Evolutionary conservation across 1,139 yeast genomes (phyloP), one percentile per base, ranked within the genome.

Genomic region (Hansenula anomala): DNA sequence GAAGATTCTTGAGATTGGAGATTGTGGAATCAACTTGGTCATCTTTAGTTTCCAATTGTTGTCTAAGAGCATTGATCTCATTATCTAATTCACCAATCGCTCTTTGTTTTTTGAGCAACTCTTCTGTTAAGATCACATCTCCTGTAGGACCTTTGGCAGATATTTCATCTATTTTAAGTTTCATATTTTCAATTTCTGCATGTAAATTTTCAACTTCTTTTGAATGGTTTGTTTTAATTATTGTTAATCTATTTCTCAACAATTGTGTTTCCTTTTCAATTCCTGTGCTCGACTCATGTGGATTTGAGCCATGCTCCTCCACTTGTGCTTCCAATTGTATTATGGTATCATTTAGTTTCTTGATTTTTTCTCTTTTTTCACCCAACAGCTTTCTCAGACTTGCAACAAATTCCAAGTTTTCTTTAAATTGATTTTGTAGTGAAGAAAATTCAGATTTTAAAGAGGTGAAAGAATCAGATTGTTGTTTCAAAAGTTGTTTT

Each of bases 341-440:
- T 3, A 53, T 42, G 23, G 42, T 67, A 39, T 65, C 66, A 36
- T 63, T 65, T 16, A 68, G 53, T 4, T 66, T 66, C 30, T 63
- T 65, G 4, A 63, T 54, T 38, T 59, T 58, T 2, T 38, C 27
- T 34, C 49, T 44, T 40, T 47, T 48, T n/a, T 49, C 52, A 13
- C 33, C 31, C n/a, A 53, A 28, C 23, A 41, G 28, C 29, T 40
- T 41, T 34, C 41, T 46, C 36, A 45, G 26, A 25, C 43, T 43
- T n/a, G 39, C 30, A 11, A 36, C 29, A 14, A 36, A 27, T 10
- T 33, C 36, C 3, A 38, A 11, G 26, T 39, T 44, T 11, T 52
- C 50, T 14, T 42, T 34, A 9, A 40, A 39, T 19, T 42, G 40
- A 10, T 17, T n/a, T 27, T 44, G 51, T 36, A 45, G 34, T 9